These are phyloP conservation scores for Fusarium sp. DNA, from an alignment of 2,329 filamentous ascomycete genomes.

Conservation along the genomic window DNA sequence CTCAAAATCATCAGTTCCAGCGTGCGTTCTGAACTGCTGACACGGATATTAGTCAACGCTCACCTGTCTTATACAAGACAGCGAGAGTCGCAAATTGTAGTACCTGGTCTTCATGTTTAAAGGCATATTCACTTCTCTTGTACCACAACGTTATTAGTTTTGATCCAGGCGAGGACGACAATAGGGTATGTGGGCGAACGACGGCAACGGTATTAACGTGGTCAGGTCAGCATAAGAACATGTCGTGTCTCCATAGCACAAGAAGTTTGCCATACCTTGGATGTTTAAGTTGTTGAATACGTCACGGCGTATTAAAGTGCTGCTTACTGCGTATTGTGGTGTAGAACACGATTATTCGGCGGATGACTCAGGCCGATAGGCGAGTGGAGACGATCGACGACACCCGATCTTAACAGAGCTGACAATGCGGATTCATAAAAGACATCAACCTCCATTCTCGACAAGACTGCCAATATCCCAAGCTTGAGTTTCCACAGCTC, in stretches of 20 bases:
- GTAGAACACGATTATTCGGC: not conserved
- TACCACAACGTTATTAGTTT: too few relatives aligned
- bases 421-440: not conserved
- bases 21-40: too few relatives aligned
- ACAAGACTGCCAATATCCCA: not conserved
- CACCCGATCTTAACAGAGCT: not conserved
- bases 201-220: too few relatives aligned
- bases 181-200: too few relatives aligned
- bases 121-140: too few relatives aligned
- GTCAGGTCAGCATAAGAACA: too few relatives aligned
- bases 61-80: too few relatives aligned
- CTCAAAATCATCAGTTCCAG: too few relatives aligned
- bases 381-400: not conserved
- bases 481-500: accelerated
- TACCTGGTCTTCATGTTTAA: too few relatives aligned
- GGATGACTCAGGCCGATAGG: conserved; percentile 20
- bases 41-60: too few relatives aligned
- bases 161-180: too few relatives aligned
- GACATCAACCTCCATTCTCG: accelerated
- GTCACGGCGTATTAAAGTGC: not conserved
- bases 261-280: not conserved
- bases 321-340: not conserved
- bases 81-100: too few relatives aligned
- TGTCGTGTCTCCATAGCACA: not conserved
- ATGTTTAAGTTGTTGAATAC: not conserved